Evolutionary conservation across 2,329 filamentous ascomycete genomes (phyloP).

Genomic region (Fusarium buharicum): DNA sequence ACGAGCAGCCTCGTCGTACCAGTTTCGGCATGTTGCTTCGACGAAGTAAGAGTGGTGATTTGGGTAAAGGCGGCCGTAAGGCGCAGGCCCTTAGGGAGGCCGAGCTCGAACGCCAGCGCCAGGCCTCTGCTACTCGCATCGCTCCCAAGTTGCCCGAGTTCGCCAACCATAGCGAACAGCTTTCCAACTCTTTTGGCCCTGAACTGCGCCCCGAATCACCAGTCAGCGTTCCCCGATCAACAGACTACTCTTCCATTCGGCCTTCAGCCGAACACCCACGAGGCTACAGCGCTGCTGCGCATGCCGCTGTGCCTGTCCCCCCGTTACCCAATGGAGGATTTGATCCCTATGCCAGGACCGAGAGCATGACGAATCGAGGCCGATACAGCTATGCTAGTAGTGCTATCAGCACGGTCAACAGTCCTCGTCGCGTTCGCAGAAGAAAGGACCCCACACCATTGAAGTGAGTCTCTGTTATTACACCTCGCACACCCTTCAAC

Average conservation of each 20-base stretch:
- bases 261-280: constrained; percentile 63
- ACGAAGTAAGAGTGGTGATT: constrained; percentile 74
- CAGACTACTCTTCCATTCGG: constrained; percentile 54
- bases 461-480: constrained; percentile 76
- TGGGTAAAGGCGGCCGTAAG: constrained; percentile 70
- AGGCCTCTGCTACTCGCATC: constrained; percentile 56
- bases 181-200: constrained; percentile 57
- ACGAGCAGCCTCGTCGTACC: constrained; percentile 49
- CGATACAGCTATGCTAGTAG: constrained; percentile 97
- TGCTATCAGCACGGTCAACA: constrained; percentile 90
- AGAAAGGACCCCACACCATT: constrained; percentile 98
- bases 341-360: constrained; percentile 83
- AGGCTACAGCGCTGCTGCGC: constrained; percentile 52
- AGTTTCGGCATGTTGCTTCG: constrained; percentile 71
- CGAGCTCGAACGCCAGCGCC: constrained; percentile 63
- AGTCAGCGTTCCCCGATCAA: constrained; percentile 65
- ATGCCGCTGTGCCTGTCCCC: constrained; percentile 60
- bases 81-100: constrained; percentile 63
- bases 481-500: not conserved
- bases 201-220: constrained; percentile 72
- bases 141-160: constrained; percentile 65
- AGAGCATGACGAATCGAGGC: constrained; percentile 97
- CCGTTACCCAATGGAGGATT: constrained; percentile 70
- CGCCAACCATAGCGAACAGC: constrained; percentile 59
- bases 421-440: constrained; percentile 87